Evolutionary conservation across 1,139 yeast genomes (phyloP), one percentile per base, ranked within the genome.

Genomic region (Starmera stellimalicola): DNA sequence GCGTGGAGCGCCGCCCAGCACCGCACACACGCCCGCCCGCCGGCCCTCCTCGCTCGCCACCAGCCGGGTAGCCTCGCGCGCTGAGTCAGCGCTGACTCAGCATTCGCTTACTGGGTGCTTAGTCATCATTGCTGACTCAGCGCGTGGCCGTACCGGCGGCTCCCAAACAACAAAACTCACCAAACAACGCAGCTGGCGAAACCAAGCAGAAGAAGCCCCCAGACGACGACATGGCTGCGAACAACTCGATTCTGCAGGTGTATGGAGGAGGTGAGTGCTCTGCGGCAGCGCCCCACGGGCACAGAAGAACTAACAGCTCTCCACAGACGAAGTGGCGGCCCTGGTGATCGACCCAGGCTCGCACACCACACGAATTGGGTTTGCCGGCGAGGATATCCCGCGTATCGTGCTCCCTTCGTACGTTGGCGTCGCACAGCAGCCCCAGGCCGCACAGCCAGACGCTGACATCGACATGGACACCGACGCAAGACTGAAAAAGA

Each of bases 331-430:
- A 56, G 80, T 91, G 41, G 77, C 85, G 42, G 95, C 98, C 25
- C 67, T 91, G 7, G 94, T 91, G 18, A 66, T 91, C 24, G 98
- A 91, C 54, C 88, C 95, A 0, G 97, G 98, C 18, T 78, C 95
- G 9, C 74, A 68, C 44, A 64, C 74, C 40, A 85, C 96, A 4
- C 73, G 93, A 37, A 74, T 82, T 17, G 98, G 98, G 2, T 88
- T 75, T 55, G 94, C 97, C 5, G 98, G 98, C 8, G 94, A 87
- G 42, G 98, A 91, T 55, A 71, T 77, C 39, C 98, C 98, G 7
- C 76, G 81, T 43, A 63, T 79, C 2, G 75, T 81, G 26, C 58
- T 81, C 6, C 84, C 95, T 2, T 80, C 95, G 0, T 65, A 55
- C 41, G 79, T 58, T 34, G 73, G 72, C 3, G 41, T 52, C 20